These are phyloP conservation scores for Lichtheimia hyalospora DNA, from an alignment of 371 early-diverging fungal species.

Conservation along the genomic window DNA sequence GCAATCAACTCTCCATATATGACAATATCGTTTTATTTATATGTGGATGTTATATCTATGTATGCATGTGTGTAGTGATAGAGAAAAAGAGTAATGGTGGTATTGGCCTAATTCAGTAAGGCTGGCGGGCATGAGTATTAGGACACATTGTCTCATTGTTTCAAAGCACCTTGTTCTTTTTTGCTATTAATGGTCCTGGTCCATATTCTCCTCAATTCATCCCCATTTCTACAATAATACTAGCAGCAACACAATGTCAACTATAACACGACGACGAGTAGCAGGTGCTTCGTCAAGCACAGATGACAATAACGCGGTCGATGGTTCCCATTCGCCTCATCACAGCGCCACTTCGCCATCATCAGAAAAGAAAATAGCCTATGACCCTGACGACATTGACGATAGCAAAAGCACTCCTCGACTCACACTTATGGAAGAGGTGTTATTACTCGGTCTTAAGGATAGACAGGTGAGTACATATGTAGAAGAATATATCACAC, in stretches of 20 bases:
- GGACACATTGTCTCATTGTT: too few species aligned
- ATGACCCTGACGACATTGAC: slow-evolving; percentile 54
- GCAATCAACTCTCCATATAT: too few species aligned
- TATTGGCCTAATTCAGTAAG: too few species aligned
- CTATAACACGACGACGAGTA: slow-evolving; percentile 48
- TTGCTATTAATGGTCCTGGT: too few species aligned
- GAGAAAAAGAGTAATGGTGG: too few species aligned
- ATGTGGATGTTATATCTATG: too few species aligned
- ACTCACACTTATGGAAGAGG: slow-evolving; percentile 93
- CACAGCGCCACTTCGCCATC: slow-evolving; percentile 15
- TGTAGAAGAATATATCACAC: slow-evolving; percentile 2
- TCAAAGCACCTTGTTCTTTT: too few species aligned
- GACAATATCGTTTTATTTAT: too few species aligned
- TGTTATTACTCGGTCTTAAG: slow-evolving; percentile 90
- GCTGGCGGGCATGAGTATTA: too few species aligned
- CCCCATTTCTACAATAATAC: neutral
- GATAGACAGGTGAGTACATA: slow-evolving; percentile 85
- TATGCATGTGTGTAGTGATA: too few species aligned
- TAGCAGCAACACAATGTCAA: slow-evolving; percentile 29
- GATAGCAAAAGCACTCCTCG: slow-evolving; percentile 67
- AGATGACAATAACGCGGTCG: slow-evolving; percentile 2
- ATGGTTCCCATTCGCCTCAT: slow-evolving; percentile 5
- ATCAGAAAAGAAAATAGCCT: slow-evolving; percentile 44
- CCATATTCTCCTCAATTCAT: too few species aligned
- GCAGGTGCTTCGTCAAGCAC: slow-evolving; percentile 8